Base-by-base conservation (phyloP, 495 filamentous ascomycete species). In the Aspergillus incahuasiensis region DNA sequence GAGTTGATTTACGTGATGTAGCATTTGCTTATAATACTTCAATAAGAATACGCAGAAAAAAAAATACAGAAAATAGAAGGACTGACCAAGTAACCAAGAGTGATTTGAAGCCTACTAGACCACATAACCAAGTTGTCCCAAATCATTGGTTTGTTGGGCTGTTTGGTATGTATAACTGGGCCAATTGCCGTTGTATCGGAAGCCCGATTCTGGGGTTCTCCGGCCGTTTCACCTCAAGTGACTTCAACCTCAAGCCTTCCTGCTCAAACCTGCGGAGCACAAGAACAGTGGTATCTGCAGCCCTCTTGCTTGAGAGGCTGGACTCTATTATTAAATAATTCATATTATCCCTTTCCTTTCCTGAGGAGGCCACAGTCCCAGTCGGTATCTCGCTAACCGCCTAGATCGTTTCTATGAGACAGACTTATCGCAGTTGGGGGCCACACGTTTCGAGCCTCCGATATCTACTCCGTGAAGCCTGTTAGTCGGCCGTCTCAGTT, bases 381-480 rank as follows among this genome's bases (percentile, higher is more conserved):
- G 58, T 58, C 58, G 51, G 62, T 58, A 58, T 64, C 59, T 59
- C 56, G 50, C 56, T 60, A 55, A 46, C 43, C 24, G 47, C 56
- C 40, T 50, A 42, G 46, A 41, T 52, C 54, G 28, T 51, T 51
- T 48, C 47, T 44, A 43, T 50, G 54, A 56, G 39, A 50, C 32
- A 34, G 42, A 56, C 49, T 45, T 16, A 45, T 54, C 47, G 34
- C 40, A 32, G 18, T 54, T 52, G 47, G 42, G 24, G 15, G 52
- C 32, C 16, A 54, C 60, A 44, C 40, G 49, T 18, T 20, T 40
- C 25, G 35, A n/a, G 20, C 30, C 43, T 53, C 30, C 19, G 11
- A 13, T 19, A 16, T 32, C 15, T 15, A 34, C 52, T n/a, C n/a
- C n/a, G n/a, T n/a, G n/a, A n/a, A 56, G 60, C 52, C 58, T 64